Evolutionary conservation across 306 rosid species (phyloP).

Genomic region (Elaeagnus macrophylla): DNA sequence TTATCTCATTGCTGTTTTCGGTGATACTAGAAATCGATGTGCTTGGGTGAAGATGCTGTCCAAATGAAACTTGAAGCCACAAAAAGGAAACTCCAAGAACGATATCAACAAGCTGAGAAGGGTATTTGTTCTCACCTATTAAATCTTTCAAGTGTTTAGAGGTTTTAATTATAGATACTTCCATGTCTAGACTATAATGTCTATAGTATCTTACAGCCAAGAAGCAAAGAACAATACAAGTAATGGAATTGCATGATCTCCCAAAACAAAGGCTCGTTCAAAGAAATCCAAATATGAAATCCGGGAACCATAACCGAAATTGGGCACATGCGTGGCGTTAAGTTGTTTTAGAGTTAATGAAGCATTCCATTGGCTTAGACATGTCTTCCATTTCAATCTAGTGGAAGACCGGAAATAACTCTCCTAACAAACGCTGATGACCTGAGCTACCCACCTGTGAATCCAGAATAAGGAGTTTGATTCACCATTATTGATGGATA

Average conservation of each 20-base stretch:
- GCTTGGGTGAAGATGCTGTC: constrained; percentile 49
- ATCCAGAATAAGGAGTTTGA: constrained; percentile 31
- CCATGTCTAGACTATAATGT: constrained; percentile 10
- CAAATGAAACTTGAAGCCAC: constrained; percentile 83
- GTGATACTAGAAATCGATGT: constrained; percentile 37
- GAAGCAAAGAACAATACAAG: constrained; percentile 83
- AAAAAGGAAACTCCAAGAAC: constrained; percentile 88
- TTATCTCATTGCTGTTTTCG: constrained; percentile 22
- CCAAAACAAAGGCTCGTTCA: constrained; percentile 60
- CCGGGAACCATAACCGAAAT: constrained; percentile 54
- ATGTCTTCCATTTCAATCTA: constrained; percentile 15
- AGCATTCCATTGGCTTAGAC: too few relatives aligned
- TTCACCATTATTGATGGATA: constrained; percentile 19
- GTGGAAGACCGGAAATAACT: constrained; percentile 21
- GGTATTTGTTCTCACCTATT: constrained; percentile 32
- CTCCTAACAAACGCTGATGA: constrained; percentile 12
- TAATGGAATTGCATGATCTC: constrained; percentile 83
- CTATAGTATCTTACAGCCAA: constrained; percentile 48
- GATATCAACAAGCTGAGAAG: constrained; percentile 87
- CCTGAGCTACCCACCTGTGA: constrained; percentile 15
- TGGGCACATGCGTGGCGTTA: constrained; percentile 50
- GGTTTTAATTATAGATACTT: background rate
- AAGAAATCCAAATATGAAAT: constrained; percentile 44
- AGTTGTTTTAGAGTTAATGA: background rate
- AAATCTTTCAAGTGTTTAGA: background rate